Percentiles rank a stretch among this genome's conserved stretches.
These are phyloP conservation scores for Pisolithus microcarpus DNA, from an alignment of 768 basidiomycete species.

Conservation along the genomic window DNA sequence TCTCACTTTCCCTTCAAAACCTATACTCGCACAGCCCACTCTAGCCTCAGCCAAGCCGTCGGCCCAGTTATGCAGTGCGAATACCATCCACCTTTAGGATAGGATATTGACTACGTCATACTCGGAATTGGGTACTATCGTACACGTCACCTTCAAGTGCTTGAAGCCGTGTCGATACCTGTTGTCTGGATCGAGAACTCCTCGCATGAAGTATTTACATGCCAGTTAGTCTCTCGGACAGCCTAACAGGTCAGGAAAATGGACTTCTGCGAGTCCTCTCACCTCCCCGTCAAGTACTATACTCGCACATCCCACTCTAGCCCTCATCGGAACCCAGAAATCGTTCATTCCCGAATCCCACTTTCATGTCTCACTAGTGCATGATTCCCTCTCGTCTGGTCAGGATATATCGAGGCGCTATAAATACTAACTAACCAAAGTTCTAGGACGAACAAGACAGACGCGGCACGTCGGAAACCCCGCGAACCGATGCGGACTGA, in stretches of 20 bases:
- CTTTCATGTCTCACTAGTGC: conserved; percentile 44
- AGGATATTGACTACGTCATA: conserved; percentile 35
- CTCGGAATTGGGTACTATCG: conserved; percentile 44
- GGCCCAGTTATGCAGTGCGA: conserved; percentile 33
- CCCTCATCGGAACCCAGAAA: conserved; percentile 38
- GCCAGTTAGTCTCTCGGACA: conserved; percentile 17
- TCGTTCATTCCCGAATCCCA: conserved; percentile 40
- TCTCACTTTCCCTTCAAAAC: conserved; percentile 38
- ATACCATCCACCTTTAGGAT: conserved; percentile 26
- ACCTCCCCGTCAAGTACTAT: conserved; percentile 40
- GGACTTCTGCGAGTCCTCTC: conserved; percentile 35
- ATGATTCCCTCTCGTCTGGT: conserved; percentile 42
- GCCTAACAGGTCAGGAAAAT: conserved; percentile 23
- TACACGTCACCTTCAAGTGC: conserved; percentile 38
- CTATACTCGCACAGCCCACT: conserved; percentile 42
- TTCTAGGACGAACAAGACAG: conserved; percentile 34
- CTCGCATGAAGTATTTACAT: neutral
- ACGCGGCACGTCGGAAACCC: conserved; percentile 19
- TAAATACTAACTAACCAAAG: conserved; percentile 20
- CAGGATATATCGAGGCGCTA: conserved; percentile 27
- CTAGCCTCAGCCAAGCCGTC: conserved; percentile 27
- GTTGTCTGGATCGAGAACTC: neutral
- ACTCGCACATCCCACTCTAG: conserved; percentile 40
- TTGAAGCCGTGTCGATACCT: neutral
- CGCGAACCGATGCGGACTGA: conserved; percentile 15